Evolutionary conservation across 73 alveolate species (phyloP).

Genomic region (Tetrahymena elliotti): DNA sequence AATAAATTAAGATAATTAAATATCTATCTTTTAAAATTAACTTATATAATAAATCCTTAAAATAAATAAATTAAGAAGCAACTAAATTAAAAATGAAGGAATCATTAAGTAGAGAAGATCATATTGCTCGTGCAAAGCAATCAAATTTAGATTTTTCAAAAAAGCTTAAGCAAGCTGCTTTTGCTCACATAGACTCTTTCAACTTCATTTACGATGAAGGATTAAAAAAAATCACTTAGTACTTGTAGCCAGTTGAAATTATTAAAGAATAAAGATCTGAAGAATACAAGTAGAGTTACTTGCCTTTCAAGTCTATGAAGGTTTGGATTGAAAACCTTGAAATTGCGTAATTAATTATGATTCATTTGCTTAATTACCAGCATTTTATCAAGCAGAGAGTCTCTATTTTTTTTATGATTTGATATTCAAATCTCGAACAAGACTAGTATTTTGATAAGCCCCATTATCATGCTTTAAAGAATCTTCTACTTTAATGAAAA

Average conservation of each 20-base stretch:
- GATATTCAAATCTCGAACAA: neutral
- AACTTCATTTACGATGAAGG: slow-evolving; percentile 85
- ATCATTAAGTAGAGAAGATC: neutral
- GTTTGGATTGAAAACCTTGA: slow-evolving; percentile 81
- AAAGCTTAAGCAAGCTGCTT: slow-evolving; percentile 31
- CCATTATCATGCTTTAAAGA: neutral
- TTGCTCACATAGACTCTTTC: slow-evolving; percentile 87
- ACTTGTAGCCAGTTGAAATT: slow-evolving; percentile 80
- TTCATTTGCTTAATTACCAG: too few relatives aligned
- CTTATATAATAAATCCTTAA: neutral
- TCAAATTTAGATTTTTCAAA: neutral
- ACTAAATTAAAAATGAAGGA: neutral
- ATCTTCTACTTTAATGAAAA: neutral
- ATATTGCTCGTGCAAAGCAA: neutral
- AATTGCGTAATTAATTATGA: slow-evolving; percentile 42
- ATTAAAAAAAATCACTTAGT: slow-evolving; percentile 71
- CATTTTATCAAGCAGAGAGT: neutral
- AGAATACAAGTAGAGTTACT: slow-evolving; percentile 47
- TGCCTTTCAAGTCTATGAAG: slow-evolving; percentile 75
- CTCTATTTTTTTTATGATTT: neutral
- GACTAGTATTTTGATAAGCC: neutral
- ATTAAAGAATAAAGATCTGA: slow-evolving; percentile 45
- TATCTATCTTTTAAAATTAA: neutral
- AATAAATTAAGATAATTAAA: neutral
- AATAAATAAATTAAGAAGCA: neutral